Evolutionary conservation across 768 basidiomycete species (phyloP).

Genomic region (Imleria badia): DNA sequence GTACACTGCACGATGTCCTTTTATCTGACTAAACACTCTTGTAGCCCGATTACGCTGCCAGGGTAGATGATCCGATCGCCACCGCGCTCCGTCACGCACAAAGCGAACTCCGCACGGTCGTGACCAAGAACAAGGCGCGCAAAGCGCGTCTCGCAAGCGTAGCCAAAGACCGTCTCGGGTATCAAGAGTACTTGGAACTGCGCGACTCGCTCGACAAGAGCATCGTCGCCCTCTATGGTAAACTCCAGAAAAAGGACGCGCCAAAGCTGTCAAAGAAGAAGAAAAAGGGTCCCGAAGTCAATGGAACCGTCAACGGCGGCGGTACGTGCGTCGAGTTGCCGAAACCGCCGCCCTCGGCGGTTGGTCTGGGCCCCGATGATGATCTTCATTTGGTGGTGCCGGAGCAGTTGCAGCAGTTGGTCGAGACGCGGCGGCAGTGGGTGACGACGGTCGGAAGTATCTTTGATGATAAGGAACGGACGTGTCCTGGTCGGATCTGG

Average conservation of each 20-base stretch:
- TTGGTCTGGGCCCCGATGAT: constrained; percentile 69
- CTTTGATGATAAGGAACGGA: constrained; percentile 72
- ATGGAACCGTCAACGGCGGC: constrained; percentile 33
- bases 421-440: constrained; percentile 77
- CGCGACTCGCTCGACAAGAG: constrained; percentile 87
- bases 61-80: constrained; percentile 93
- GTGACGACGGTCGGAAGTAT: constrained; percentile 71
- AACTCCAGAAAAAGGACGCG: constrained; percentile 79
- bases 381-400: constrained; percentile 61
- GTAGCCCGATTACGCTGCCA: constrained; percentile 71
- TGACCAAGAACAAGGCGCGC: constrained; percentile 81
- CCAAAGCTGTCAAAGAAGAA: constrained; percentile 73
- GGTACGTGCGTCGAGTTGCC: constrained; percentile 37
- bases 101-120: constrained; percentile 70
- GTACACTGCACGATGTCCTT: not conserved
- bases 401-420: constrained; percentile 67
- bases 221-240: constrained; percentile 70
- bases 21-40: constrained; percentile 22
- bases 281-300: constrained; percentile 54
- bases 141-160: constrained; percentile 69
- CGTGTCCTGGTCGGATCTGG: constrained; percentile 66
- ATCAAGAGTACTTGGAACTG: constrained; percentile 85
- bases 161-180: constrained; percentile 84
- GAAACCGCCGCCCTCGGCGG: constrained; percentile 67
- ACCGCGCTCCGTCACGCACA: constrained; percentile 89